These are phyloP conservation scores for Earliella scabrosa DNA, from an alignment of 1,284 basidiomycete genomes.

Conservation along the genomic window DNA sequence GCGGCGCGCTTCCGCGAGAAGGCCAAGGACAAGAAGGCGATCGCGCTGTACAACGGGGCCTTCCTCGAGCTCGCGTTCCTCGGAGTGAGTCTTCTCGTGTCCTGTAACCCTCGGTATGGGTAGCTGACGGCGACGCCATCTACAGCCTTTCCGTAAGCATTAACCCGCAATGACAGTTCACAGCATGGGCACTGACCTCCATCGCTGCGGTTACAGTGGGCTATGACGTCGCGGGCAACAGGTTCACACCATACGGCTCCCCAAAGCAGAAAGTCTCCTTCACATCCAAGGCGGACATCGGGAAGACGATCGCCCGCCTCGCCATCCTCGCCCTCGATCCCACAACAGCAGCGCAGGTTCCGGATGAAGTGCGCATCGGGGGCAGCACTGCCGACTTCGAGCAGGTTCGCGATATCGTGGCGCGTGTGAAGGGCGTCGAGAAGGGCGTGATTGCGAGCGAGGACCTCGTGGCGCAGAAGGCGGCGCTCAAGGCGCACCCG, in stretches of 20 bases:
- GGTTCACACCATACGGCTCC: slow-evolving; percentile 29
- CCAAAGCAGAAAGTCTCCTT: slow-evolving; percentile 21
- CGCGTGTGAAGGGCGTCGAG: slow-evolving; percentile 19
- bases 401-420: slow-evolving; percentile 24
- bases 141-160: slow-evolving; percentile 8
- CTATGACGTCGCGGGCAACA: slow-evolving; percentile 28
- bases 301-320: slow-evolving; percentile 31
- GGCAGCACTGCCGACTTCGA: slow-evolving; percentile 22
- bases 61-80: slow-evolving; percentile 28
- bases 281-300: slow-evolving; percentile 33
- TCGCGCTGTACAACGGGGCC: slow-evolving; percentile 31
- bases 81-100: neutral
- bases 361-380: slow-evolving; percentile 30
- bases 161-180: neutral
- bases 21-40: slow-evolving; percentile 28
- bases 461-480: slow-evolving; percentile 18
- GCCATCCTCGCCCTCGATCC: slow-evolving; percentile 30
- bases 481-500: slow-evolving; percentile 11
- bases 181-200: neutral
- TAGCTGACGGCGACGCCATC: neutral
- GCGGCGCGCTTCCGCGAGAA: slow-evolving; percentile 22
- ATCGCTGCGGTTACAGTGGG: slow-evolving; percentile 24
- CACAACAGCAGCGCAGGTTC: slow-evolving; percentile 23
- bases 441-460: slow-evolving; percentile 19
- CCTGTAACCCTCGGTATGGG: too few species aligned